phyloP scores from a whole-genome alignment of 495 filamentous ascomycete genomes.

The Penicillium egyptiacum region DNA sequence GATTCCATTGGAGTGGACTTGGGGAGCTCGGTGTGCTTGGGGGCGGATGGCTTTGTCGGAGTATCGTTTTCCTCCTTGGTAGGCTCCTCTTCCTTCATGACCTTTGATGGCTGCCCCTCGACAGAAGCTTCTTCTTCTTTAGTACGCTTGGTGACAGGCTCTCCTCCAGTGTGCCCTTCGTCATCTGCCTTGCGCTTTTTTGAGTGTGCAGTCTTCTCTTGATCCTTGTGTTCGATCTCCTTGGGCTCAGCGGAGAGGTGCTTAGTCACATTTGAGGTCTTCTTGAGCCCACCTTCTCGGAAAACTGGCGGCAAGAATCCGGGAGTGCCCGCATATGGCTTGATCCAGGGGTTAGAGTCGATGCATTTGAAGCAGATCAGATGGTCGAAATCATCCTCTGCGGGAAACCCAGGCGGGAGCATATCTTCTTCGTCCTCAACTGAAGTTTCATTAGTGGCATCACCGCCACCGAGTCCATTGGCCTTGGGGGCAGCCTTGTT shows the following conservation, averaged over 20 bases:
- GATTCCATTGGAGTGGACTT: constrained; percentile 45
- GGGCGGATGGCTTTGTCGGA: constrained; percentile 17
- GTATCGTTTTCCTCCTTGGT: constrained; percentile 11
- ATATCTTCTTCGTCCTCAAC: constrained; percentile 56
- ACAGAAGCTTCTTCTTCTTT: constrained; percentile 42
- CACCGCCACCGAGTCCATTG: constrained; percentile 38
- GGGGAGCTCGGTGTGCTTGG: constrained; percentile 49
- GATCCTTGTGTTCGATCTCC: constrained; percentile 15
- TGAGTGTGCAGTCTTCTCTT: constrained; percentile 18
- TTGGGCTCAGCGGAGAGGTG: constrained; percentile 14
- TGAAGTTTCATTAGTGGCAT: constrained; percentile 33
- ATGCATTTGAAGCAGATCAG: constrained; percentile 95
- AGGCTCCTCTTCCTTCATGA: constrained; percentile 25
- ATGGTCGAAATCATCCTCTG: constrained; percentile 81
- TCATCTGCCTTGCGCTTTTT: constrained; percentile 82
- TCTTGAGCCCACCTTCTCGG: constrained; percentile 33
- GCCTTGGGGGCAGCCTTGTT: constrained; percentile 41
- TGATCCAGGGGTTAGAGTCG: constrained; percentile 88
- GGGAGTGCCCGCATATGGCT: constrained; percentile 75
- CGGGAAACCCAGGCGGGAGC: constrained; percentile 79
- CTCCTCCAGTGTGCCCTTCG: constrained; percentile 37
- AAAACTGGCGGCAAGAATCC: constrained; percentile 79
- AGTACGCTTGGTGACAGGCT: constrained; percentile 57
- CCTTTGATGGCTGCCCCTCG: constrained; percentile 20
- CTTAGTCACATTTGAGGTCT: background rate